Base-by-base conservation (phyloP, 331 rosid genomes). In the Arachis monticola region DNA sequence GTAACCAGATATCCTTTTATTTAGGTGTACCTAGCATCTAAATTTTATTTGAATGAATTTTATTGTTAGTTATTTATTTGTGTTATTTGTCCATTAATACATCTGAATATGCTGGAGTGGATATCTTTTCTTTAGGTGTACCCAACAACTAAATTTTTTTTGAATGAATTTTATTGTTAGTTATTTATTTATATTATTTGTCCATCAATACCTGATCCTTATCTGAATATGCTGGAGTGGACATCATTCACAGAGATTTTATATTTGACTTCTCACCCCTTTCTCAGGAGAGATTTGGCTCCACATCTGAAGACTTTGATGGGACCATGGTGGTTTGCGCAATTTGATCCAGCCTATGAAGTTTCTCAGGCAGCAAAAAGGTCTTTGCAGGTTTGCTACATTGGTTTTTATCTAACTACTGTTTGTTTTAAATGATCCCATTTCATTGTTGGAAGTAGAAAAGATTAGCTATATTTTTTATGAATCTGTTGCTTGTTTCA, bases 291-390 rank as follows among this genome's bases (percentile, higher is more conserved):
- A 88, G 97, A 94, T 71, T 74, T 94, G 76, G 99, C 99, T 56
- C 96, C 88, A 0, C 96, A 92, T 57, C 75, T 94, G 81, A 94
- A 92, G 85, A 88, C 92, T 82, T 83, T 94, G 87, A 91, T 94
- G 92, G 99, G 99, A 51, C 97, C 99, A n/a, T 94, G 99, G 97
- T 94, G 99, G 99, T 92, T 94, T 90, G 86, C 99, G 73, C 99
- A 94, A 81, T 94, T 94, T 80, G 99, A 94, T 85, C 85, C 90
- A 71, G 92, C 88, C 69, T 87, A 88, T 83, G 97, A 92, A 86
- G 95, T 94, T 77, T 84, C 97, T 68, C 99, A 83, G 85, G 92
- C 93, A 74, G 96, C 99, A 50, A 94, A 92, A 83, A 84, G 82
- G 73, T 94, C 99, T 69, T 87, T 94, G 53, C 99, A 93, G 97